Evolutionary conservation across 495 filamentous ascomycete genomes (phyloP), one percentile per base, ranked within the genome.

Genomic region (Hyaloscypha hepaticicola): DNA sequence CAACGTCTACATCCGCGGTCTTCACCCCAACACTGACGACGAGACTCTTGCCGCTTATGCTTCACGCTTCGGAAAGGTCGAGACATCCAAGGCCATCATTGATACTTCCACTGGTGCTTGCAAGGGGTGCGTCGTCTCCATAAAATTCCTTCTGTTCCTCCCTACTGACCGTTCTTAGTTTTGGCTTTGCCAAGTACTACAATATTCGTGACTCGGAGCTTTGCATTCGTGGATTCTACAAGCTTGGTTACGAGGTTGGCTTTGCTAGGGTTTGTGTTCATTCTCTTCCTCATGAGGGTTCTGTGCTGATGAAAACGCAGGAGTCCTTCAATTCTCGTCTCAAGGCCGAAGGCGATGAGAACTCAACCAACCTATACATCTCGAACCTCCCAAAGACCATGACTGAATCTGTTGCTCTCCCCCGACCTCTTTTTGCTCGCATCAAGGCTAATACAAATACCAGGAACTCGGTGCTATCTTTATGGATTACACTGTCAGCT

Each of bases 1-100:
- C 56, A 99, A 99, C 69, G 94, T 99, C 66, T 99, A 99, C 78
- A 96, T 99, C 64, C 89, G 95, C 59, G 95, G 95, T 19, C 87
- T 99, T 57, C 90, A 91, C 52, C 96, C 96, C 0, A 90, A 95
- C 69, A 98, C 94, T 0, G 93, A 94, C 57, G 95, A 99, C 73
- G 90, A 96, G 55, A 88, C 94, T 72, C 79, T 99, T 49, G 82
- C 89, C 61, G 79, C 80, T 19, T 97, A 95, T 79, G 90, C 92
- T 19, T 79, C 82, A 64, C 88, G 93, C 38, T 99, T 97, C 71
- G 96, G 95, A 48, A 86, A 85, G 55, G 93, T 97, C 63, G 89
- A 93, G 73, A 93, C 90, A 63, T 96, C 91, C 74, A 99, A 98
- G 79, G 92, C 95, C 2, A 99, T 99, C 72, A 94, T 99, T 68